phyloP scores from a whole-genome alignment of 305 asterid species.

The Rubia peregrina region DNA sequence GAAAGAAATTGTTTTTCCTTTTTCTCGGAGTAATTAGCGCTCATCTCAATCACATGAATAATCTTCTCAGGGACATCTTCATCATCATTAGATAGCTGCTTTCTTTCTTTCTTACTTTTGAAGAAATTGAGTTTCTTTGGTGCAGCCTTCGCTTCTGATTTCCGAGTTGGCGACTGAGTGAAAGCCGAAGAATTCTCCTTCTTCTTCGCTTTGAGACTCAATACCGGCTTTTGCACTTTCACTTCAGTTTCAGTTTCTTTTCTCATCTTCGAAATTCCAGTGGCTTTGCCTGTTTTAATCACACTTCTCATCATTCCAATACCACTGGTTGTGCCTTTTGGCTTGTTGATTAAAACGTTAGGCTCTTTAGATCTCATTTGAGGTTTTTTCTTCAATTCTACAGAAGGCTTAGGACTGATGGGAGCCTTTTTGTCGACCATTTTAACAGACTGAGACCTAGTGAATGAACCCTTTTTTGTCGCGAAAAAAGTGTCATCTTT shows the following conservation, averaged over 20 bases:
- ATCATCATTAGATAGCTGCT: conserved; percentile 9
- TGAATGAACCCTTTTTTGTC: conserved; percentile 12
- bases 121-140: conserved; percentile 12
- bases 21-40: conserved; percentile 5
- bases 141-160: conserved; percentile 13
- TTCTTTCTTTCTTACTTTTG: conserved; percentile 18
- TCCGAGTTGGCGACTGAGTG: conserved; percentile 10
- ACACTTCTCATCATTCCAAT: not conserved
- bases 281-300: conserved; percentile 15
- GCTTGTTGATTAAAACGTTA: conserved; percentile 5
- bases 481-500: not conserved
- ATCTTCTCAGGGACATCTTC: conserved; percentile 39
- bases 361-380: conserved; percentile 11
- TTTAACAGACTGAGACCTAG: conserved; percentile 7
- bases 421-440: conserved; percentile 13
- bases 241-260: conserved; percentile 2
- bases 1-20: not conserved
- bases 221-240: not conserved
- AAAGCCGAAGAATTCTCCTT: conserved; percentile 9
- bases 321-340: not conserved
- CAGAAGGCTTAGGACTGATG: conserved; percentile 16
- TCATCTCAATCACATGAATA: conserved; percentile 24
- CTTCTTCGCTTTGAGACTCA: conserved; percentile 3
- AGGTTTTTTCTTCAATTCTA: conserved; percentile 22
- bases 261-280: conserved; percentile 7